phyloP scores from a whole-genome alignment of 176 grass and related monocot genomes.

The Eragrostis nindensis region DNA sequence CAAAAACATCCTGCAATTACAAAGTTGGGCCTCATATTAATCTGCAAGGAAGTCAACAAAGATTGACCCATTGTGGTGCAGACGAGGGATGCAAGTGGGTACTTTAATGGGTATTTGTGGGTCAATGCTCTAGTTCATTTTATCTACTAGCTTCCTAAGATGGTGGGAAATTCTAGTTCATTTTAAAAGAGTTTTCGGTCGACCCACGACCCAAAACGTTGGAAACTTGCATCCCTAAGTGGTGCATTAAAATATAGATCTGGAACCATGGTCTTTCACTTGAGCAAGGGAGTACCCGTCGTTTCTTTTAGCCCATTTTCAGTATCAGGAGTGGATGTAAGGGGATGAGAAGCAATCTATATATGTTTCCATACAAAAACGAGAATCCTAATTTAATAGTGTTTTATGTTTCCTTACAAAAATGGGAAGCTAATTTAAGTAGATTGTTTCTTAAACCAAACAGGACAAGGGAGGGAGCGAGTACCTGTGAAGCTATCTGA shows the following conservation, averaged over 20 bases:
- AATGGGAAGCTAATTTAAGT: conserved; percentile 5
- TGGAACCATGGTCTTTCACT: conserved; percentile 18
- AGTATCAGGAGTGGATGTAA: conserved; percentile 30
- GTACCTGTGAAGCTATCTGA: conserved; percentile 90
- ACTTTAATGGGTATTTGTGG: too few species aligned
- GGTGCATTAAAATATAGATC: background rate
- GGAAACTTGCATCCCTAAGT: too few species aligned
- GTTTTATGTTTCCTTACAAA: background rate
- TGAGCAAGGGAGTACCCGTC: background rate
- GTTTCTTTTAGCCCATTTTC: background rate
- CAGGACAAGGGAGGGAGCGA: background rate
- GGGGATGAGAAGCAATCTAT: conserved; percentile 20
- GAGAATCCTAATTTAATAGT: background rate
- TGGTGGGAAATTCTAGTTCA: too few species aligned
- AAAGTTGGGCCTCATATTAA: conserved; percentile 15
- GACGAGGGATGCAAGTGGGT: too few species aligned
- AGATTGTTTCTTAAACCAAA: conserved; percentile 2
- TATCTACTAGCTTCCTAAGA: too few species aligned
- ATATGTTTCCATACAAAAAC: background rate
- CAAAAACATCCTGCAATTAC: conserved; percentile 76
- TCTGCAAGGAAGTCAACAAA: conserved; percentile 1
- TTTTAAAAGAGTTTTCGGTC: too few species aligned
- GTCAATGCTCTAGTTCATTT: too few species aligned
- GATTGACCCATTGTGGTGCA: background rate
- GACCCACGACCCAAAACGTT: too few species aligned